Evolutionary conservation across 768 basidiomycete species (phyloP).

Genomic region (Paxillus ammoniavirescens): DNA sequence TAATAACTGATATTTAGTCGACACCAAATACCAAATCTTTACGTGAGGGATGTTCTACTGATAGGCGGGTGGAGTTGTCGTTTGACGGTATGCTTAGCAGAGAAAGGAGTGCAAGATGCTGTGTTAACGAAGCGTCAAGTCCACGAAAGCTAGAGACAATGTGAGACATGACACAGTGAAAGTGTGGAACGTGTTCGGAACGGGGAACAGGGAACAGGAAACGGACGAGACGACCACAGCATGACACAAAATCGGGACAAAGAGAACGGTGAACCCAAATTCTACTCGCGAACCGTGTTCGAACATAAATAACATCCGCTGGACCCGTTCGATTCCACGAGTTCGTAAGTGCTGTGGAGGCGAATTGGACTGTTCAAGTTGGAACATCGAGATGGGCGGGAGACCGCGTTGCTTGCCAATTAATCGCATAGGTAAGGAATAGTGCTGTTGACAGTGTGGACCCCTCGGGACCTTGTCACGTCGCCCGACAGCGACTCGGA

Average conservation of each 20-base stretch:
- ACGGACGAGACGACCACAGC: background rate
- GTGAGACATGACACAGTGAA: background rate
- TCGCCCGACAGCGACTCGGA: slow-evolving; percentile 85
- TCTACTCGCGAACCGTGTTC: no score
- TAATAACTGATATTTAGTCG: no score
- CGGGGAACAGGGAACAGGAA: background rate
- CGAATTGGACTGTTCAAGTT: slow-evolving; percentile 51
- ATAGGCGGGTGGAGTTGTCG: no score
- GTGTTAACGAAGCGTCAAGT: no score
- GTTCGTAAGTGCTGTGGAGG: slow-evolving; percentile 42
- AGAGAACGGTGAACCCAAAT: no score
- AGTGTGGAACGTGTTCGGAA: no score
- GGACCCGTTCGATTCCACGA: slow-evolving; percentile 19
- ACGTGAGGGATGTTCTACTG: no score
- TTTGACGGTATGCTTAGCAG: no score
- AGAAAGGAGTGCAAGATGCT: no score
- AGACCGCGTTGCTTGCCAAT: slow-evolving; percentile 90
- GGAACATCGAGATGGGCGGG: slow-evolving; percentile 50
- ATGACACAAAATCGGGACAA: background rate
- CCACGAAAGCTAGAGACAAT: background rate
- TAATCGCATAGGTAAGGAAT: slow-evolving; percentile 86
- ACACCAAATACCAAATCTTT: no score
- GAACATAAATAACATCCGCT: background rate
- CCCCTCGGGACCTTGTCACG: slow-evolving; percentile 87
- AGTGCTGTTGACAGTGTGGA: slow-evolving; percentile 87